Base-by-base conservation (phyloP, 2,329 filamentous ascomycete genomes). In the Mollisia scopiformis region DNA sequence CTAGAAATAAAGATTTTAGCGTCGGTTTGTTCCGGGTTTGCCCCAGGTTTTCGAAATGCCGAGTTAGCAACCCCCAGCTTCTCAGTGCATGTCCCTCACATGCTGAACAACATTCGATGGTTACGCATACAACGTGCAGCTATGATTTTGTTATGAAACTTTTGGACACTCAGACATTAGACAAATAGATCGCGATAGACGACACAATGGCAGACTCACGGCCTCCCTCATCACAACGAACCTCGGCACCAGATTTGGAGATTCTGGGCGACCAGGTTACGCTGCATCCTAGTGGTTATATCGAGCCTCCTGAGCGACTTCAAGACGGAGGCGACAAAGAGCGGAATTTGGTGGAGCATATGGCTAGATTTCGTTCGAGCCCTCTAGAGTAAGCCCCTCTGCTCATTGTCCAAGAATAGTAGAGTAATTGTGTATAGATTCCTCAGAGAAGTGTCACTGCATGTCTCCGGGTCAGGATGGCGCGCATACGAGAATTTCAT, bases 381-480 rank as follows among this genome's bases (percentile, higher is more conserved):
- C 87, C 87, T 30, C 76, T 89, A 16, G 84, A 87, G 80, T 85
- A 76, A 53, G 77, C 67, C 35, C 52, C 63, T 53, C 57, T 31
- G 27, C 37, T 46, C 11, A 19, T 50, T 31, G 43, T 49, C 60
- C 46, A 4, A 19, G 23, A 51, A 13, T 27, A 37, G 49, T 43
- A 41, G 51, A 31, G n/a, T 19, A 64, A 27, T 39, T 19, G 41
- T 28, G n/a, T 58, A n/a, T 63, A 74, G 93, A 66, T 98, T 98
- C 75, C 86, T 98, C 30, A 92, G 93, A 68, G 95, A 99, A 79
- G 89, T 99, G 33, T 95, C 91, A 50, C 83, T 97, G 33, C 93
- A 98, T 77, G 90, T 98, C 65, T 94, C 92, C 13, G 95, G 95
- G 57, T 90, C 91, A 54, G 94, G 93, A 74, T 99, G 95, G 95